Evolutionary conservation across 768 basidiomycete genomes (phyloP).

Genomic region (Phanerochaete sordida): DNA sequence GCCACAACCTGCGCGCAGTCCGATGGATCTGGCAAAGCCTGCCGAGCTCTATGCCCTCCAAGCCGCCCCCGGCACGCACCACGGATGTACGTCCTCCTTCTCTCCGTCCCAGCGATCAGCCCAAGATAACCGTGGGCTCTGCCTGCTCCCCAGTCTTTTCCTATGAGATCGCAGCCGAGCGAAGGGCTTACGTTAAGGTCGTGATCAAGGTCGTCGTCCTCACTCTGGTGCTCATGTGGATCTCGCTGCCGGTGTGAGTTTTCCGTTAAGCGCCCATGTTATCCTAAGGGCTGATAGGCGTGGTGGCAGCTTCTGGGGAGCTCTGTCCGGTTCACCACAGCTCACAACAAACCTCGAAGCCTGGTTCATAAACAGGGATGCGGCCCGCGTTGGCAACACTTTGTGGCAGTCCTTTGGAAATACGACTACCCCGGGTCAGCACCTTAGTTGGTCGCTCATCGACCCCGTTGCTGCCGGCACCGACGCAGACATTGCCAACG

Average conservation of each 20-base stretch:
- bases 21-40: not conserved
- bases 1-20: not conserved
- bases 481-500: slow-evolving; percentile 27
- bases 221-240: slow-evolving; percentile 37
- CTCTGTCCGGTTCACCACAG: slow-evolving; percentile 17
- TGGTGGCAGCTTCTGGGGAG: slow-evolving; percentile 23
- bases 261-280: slow-evolving; percentile 16
- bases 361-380: slow-evolving; percentile 40
- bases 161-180: slow-evolving; percentile 20
- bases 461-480: slow-evolving; percentile 20
- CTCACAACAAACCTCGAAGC: slow-evolving; percentile 31
- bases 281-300: not conserved
- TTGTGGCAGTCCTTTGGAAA: slow-evolving; percentile 26
- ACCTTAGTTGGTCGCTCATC: slow-evolving; percentile 22
- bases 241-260: slow-evolving; percentile 36
- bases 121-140: not conserved
- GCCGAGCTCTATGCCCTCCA: not conserved
- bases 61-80: not conserved
- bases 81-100: not conserved
- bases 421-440: slow-evolving; percentile 17
- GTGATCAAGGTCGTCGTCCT: slow-evolving; percentile 27
- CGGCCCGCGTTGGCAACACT: slow-evolving; percentile 28
- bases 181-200: slow-evolving; percentile 29
- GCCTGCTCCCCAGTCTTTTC: slow-evolving; percentile 24
- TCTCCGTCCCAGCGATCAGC: not conserved